Percentiles rank a stretch among this genome's conserved stretches.
phyloP scores from a whole-genome alignment of 169 alveolate species.

The Cryptosporidium baileyi region DNA sequence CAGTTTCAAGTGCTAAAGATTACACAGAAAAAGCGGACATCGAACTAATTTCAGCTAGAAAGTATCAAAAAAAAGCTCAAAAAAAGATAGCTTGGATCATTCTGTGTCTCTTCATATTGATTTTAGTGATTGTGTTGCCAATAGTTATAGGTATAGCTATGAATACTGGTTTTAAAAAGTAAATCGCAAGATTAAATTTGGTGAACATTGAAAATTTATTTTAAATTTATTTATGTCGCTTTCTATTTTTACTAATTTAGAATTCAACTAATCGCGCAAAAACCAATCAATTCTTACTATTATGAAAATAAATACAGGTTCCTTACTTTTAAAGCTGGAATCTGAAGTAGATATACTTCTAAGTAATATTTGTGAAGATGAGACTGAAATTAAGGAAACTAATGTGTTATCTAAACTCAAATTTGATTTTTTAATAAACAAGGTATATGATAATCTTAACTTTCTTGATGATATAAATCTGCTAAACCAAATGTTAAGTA shows the following conservation, averaged over 20 bases:
- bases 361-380: background rate
- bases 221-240: background rate
- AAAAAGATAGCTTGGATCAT: slow-evolving; percentile 75
- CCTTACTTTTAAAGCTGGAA: too few relatives aligned
- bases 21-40: slow-evolving; percentile 79
- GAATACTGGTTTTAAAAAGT: background rate
- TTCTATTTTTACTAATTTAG: too few relatives aligned
- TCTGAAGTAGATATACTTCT: background rate
- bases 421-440: too few relatives aligned
- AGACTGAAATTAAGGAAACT: background rate
- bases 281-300: too few relatives aligned
- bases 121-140: slow-evolving; percentile 14
- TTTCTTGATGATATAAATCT: too few relatives aligned
- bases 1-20: slow-evolving; percentile 78
- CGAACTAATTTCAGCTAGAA: slow-evolving; percentile 75
- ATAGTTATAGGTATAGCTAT: slow-evolving; percentile 21
- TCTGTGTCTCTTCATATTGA: slow-evolving; percentile 57
- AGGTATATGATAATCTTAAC: background rate
- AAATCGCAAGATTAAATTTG: background rate
- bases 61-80: slow-evolving; percentile 68
- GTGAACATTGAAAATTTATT: background rate
- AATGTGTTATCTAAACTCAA: too few relatives aligned
- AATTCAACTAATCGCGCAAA: too few relatives aligned
- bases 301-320: too few relatives aligned
- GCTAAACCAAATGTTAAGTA: background rate